A percentile compares a stretch with the other conserved stretches of the same genome.
Conservation (phyloP, 441 rosid genomes). For the Eutrema salsugineum region DNA sequence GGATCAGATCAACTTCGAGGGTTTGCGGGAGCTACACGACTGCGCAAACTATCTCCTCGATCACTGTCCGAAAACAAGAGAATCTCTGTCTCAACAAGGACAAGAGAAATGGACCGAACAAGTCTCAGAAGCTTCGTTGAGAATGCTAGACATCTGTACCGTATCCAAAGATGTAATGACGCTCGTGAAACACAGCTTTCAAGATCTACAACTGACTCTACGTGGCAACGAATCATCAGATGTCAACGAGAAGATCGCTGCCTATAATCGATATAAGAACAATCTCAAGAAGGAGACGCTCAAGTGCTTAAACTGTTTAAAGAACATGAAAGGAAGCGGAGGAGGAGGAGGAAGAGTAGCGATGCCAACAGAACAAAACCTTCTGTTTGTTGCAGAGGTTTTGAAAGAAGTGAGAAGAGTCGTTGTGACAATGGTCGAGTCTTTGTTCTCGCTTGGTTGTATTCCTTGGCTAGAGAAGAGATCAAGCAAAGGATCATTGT, state of each 20-base stretch:
- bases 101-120: slow-evolving; percentile 55
- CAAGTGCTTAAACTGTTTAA: slow-evolving; percentile 49
- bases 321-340: slow-evolving; percentile 35
- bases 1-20: slow-evolving; percentile 47
- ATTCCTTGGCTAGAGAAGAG: slow-evolving; percentile 62
- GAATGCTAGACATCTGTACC: slow-evolving; percentile 60
- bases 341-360: slow-evolving; percentile 13
- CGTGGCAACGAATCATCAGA: slow-evolving; percentile 43
- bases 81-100: slow-evolving; percentile 37
- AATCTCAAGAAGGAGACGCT: slow-evolving; percentile 61
- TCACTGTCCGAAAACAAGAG: slow-evolving; percentile 47
- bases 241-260: slow-evolving; percentile 40
- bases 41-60: slow-evolving; percentile 57
- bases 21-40: slow-evolving; percentile 62
- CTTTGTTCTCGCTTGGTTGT: slow-evolving; percentile 52
- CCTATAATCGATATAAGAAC: slow-evolving; percentile 46
- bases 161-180: slow-evolving; percentile 54
- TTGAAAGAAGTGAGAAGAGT: slow-evolving; percentile 55
- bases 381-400: slow-evolving; percentile 43
- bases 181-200: slow-evolving; percentile 50
- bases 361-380: slow-evolving; percentile 33
- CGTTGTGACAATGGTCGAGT: slow-evolving; percentile 48
- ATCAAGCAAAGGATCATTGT: slow-evolving; percentile 31
- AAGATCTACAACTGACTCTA: slow-evolving; percentile 44
- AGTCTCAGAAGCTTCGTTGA: slow-evolving; percentile 61